Percentiles rank a stretch among this genome's conserved stretches.
These are phyloP conservation scores for Sinapis alba DNA, from an alignment of 441 rosid genomes.

Conservation along the genomic window DNA sequence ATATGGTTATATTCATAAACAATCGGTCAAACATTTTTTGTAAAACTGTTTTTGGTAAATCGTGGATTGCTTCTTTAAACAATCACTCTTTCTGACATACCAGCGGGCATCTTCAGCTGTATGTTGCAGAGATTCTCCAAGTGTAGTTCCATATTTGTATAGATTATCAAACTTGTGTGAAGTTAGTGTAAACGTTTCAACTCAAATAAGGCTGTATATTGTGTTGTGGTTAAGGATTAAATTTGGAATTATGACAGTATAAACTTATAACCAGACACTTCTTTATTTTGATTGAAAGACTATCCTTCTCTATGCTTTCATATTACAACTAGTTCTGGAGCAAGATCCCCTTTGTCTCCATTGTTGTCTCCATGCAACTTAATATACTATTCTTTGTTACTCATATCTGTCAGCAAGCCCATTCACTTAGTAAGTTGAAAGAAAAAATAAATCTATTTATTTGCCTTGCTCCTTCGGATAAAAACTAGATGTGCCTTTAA, in stretches of 20 bases:
- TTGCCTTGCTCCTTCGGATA: neutral
- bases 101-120: neutral
- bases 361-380: neutral
- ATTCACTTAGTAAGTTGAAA: neutral
- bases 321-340: neutral
- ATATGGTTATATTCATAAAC: neutral
- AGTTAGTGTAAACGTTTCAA: conserved; percentile 11
- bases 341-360: neutral
- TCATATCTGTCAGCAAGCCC: neutral
- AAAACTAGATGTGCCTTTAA: too few species aligned
- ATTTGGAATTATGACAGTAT: neutral
- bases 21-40: neutral
- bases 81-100: neutral
- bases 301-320: neutral
- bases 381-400: neutral
- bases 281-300: neutral
- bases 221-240: neutral
- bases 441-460: neutral
- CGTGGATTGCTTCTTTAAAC: neutral
- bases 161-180: neutral
- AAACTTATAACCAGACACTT: neutral
- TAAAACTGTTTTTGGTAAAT: neutral
- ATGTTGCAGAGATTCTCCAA: conserved; percentile 9
- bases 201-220: neutral
- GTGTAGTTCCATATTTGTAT: conserved; percentile 2